Conservation (phyloP, 2,329 filamentous ascomycete species). For the Colletotrichum somersetense region DNA sequence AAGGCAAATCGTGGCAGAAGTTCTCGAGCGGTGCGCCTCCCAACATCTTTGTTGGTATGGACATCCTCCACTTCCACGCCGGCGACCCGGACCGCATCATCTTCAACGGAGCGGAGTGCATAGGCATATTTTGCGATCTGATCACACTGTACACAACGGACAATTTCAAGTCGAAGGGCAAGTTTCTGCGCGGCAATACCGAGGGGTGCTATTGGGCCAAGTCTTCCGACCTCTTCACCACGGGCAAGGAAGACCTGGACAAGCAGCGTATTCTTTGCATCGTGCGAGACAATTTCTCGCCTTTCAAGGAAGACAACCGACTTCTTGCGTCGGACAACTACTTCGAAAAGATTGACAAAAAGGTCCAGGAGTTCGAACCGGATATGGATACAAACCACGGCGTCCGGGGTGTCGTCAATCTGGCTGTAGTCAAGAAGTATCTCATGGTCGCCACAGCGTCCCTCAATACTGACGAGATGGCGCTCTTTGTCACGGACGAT, state of each 20-base stretch:
- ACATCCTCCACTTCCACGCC: constrained; percentile 82
- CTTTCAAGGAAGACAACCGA: constrained; percentile 79
- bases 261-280: constrained; percentile 84
- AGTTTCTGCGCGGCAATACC: constrained; percentile 75
- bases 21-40: constrained; percentile 75
- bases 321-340: constrained; percentile 86
- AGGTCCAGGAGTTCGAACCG: constrained; percentile 77
- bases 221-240: constrained; percentile 78
- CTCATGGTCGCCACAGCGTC: constrained; percentile 87
- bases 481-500: constrained; percentile 89
- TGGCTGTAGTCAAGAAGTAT: constrained; percentile 88
- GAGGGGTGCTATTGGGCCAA: constrained; percentile 91
- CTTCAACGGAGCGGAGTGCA: constrained; percentile 81
- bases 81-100: constrained; percentile 86
- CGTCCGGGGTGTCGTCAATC: constrained; percentile 82
- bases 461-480: constrained; percentile 87
- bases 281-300: constrained; percentile 77
- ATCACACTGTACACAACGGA: constrained; percentile 82
- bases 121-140: constrained; percentile 73
- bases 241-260: constrained; percentile 74
- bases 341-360: constrained; percentile 69
- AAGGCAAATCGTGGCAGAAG: constrained; percentile 82
- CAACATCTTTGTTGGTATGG: constrained; percentile 62
- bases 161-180: constrained; percentile 79
- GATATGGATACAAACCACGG: constrained; percentile 79